Evolutionary conservation across 495 filamentous ascomycete genomes (phyloP).

Genomic region (Tuber indicum): DNA sequence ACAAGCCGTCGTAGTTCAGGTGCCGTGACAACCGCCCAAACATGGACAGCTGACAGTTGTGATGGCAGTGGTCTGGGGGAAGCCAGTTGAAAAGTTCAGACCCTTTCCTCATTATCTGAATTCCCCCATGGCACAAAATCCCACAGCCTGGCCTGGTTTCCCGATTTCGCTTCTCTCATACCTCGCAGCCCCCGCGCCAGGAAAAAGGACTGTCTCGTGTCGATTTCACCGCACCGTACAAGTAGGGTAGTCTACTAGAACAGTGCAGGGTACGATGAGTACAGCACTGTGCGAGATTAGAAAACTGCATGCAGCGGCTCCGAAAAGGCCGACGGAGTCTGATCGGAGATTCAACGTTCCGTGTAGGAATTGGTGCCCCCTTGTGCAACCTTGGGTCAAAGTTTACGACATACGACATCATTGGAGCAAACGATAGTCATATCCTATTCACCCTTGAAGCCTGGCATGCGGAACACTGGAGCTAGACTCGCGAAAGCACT

Average conservation of each 20-base stretch:
- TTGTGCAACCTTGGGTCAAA: background rate
- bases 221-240: background rate
- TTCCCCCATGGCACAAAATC: background rate
- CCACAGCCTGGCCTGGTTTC: background rate
- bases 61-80: too few relatives aligned
- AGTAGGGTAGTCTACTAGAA: too few relatives aligned
- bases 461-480: background rate
- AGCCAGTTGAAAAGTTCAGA: background rate
- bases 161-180: background rate
- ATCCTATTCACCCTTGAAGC: background rate
- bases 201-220: background rate
- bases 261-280: too few relatives aligned
- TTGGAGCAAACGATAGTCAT: background rate
- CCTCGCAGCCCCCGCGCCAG: background rate
- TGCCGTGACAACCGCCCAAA: constrained; percentile 30
- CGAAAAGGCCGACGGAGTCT: background rate
- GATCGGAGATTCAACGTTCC: background rate
- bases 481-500: background rate
- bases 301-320: background rate
- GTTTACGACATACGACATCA: background rate
- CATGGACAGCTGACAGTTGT: background rate
- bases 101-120: background rate
- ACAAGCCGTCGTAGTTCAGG: constrained; percentile 18
- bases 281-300: background rate
- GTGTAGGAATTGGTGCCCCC: background rate